Evolutionary conservation across 805 yeast species (phyloP), one percentile per base, ranked within the genome.

Genomic region (Pachysolen tannophilus): DNA sequence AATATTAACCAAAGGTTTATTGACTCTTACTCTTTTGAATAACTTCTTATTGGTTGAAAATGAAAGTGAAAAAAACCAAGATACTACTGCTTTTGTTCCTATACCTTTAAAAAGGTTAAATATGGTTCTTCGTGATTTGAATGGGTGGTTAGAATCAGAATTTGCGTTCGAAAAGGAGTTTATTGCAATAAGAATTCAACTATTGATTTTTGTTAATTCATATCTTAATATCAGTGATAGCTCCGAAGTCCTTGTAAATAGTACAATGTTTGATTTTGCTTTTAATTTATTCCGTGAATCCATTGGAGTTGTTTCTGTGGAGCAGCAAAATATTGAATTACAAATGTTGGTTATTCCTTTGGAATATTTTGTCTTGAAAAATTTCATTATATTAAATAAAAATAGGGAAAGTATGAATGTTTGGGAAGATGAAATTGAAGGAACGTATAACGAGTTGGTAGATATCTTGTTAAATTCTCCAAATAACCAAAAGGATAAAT

Each of bases 91-190:
- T 4, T 58, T 55, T 30, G 55, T 51, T n/a, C 63, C 76, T 2
- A 56, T 82, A 18, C 80, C 84, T 6, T 63, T 70, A 3, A 87
- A 78, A 47, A 67, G 92, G 44, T 58, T 80, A 26, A 69, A 65
- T 28, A 73, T 82, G 84, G 55, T 80, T 7, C 41, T 83, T 14
- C 68, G 63, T 28, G 66, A 71, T 5, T 43, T 86, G 2, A 48
- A 54, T 4, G 56, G 56, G 14, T 80, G 88, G 84, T 44, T 79
- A 16, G 82, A 76, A 17, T 65, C 78, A 11, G 85, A 75, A 15
- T 45, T 67, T 33, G 74, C 81, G 1, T 80, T 72, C 50, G 85
- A 78, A 14, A 54, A 59, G 0, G 67, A 58, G 6, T 84, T 82
- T 41, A 46, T 60, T 13, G 52, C 61, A 5, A 52, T 75, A 20